phyloP scores from a whole-genome alignment of 169 alveolate genomes.

The Plasmodium coatneyi region DNA sequence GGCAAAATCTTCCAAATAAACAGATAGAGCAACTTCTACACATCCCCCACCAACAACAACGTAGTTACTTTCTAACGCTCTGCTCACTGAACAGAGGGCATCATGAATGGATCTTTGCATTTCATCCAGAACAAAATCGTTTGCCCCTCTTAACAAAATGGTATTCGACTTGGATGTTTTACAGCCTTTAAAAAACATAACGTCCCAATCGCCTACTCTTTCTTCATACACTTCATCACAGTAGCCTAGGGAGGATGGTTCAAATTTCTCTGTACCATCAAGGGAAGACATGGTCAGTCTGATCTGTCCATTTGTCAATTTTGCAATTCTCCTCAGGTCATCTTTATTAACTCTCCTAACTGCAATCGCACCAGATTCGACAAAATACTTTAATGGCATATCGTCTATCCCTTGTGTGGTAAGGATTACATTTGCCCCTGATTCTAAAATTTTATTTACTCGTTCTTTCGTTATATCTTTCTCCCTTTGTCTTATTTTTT shows the following conservation, averaged over 20 bases:
- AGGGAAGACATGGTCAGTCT: conserved; percentile 93
- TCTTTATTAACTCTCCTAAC: conserved; percentile 96
- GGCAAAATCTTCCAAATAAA: conserved; percentile 96
- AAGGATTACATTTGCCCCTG: conserved; percentile 99
- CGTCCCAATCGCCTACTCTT: conserved; percentile 98
- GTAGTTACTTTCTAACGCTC: conserved; percentile 91
- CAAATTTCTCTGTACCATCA: conserved; percentile 97
- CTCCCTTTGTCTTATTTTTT: conserved; percentile 92
- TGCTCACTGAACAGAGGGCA: conserved; percentile 96
- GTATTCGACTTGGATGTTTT: conserved; percentile 90
- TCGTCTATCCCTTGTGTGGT: conserved; percentile 99
- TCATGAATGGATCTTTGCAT: conserved; percentile 98
- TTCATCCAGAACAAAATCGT: conserved; percentile 97
- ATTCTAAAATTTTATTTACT: conserved; percentile 93
- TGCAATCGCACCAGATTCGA: conserved; percentile 97
- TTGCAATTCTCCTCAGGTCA: conserved; percentile 96
- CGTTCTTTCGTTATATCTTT: conserved; percentile 97
- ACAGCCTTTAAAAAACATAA: conserved; percentile 95
- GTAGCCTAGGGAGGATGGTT: conserved; percentile 92
- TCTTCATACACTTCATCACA: conserved; percentile 94
- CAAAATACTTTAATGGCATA: conserved; percentile 97
- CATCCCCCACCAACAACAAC: conserved; percentile 99
- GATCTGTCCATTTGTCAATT: conserved; percentile 93
- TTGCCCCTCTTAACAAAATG: conserved; percentile 97
- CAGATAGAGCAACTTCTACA: conserved; percentile 97